Conservation (phyloP, 2,329 filamentous ascomycete species). For the Zymoseptoria crescenta region DNA sequence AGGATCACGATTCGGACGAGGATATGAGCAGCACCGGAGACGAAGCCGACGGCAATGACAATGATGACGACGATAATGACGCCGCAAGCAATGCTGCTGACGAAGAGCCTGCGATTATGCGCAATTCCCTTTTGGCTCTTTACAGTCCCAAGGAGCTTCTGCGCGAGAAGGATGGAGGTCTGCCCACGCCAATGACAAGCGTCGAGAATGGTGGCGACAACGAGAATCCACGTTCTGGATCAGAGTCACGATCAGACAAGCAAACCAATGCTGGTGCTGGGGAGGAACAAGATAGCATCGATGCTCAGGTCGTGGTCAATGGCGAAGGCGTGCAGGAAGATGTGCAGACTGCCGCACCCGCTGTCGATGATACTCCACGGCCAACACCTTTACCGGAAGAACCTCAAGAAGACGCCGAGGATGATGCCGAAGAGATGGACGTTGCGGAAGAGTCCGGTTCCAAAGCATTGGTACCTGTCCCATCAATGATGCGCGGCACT, state of each 20-base stretch:
- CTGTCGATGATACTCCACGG: neutral
- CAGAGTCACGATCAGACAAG: constrained; percentile 13
- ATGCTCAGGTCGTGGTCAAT: neutral
- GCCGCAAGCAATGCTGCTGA: constrained; percentile 18
- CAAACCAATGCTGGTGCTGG: constrained; percentile 11
- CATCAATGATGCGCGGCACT: constrained; percentile 70
- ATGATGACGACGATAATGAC: constrained; percentile 23
- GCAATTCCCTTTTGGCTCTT: constrained; percentile 22
- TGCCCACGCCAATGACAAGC: constrained; percentile 28
- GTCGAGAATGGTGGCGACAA: constrained; percentile 23
- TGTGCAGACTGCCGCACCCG: neutral
- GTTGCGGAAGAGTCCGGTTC: constrained; percentile 21
- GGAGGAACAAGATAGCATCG: neutral
- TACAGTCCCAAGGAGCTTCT: constrained; percentile 19
- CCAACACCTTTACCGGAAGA: neutral
- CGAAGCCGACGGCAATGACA: constrained; percentile 26
- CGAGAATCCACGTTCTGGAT: constrained; percentile 14
- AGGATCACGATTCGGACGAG: constrained; percentile 30
- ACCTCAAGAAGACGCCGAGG: constrained; percentile 18
- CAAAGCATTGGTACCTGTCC: constrained; percentile 42
- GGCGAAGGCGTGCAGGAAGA: neutral
- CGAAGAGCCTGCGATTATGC: constrained; percentile 10
- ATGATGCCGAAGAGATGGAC: constrained; percentile 10
- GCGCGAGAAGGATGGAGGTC: constrained; percentile 21
- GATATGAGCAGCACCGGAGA: constrained; percentile 31